Percentiles rank a stretch among this genome's conserved stretches.
phyloP scores from a whole-genome alignment of 1,139 yeast genomes.

The Debaryomyces sp. region DNA sequence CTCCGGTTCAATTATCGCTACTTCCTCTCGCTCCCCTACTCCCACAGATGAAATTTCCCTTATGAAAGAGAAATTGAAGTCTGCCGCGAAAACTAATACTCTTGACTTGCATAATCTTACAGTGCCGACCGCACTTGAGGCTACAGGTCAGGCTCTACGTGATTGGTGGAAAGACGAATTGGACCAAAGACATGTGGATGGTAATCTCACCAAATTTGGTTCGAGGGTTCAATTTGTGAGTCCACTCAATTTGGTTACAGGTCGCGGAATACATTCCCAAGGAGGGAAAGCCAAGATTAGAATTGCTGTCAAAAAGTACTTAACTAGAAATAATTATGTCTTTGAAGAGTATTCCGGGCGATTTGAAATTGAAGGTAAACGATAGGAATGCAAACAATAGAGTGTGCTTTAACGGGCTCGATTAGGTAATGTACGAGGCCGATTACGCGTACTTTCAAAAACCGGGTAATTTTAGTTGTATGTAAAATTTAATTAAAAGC shows the following conservation, averaged over 20 bases:
- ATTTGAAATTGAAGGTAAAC: conserved; percentile 45
- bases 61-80: background rate
- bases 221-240: conserved; percentile 33
- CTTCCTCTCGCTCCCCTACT: background rate
- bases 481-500: conserved; percentile 1
- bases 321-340: conserved; percentile 35
- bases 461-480: conserved; percentile 6
- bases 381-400: conserved; percentile 2
- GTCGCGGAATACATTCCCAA: conserved; percentile 63
- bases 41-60: background rate
- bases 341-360: conserved; percentile 50
- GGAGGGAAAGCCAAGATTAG: conserved; percentile 53
- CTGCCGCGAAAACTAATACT: conserved; percentile 16
- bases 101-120: conserved; percentile 57
- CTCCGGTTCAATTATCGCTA: background rate
- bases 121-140: conserved; percentile 45
- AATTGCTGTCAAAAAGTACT: conserved; percentile 36
- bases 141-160: conserved; percentile 32
- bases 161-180: conserved; percentile 62
- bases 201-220: conserved; percentile 34
- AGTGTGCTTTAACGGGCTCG: background rate
- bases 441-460: background rate
- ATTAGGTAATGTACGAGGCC: conserved; percentile 4
- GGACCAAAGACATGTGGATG: conserved; percentile 38
- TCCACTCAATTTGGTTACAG: conserved; percentile 52